Conservation (phyloP, 192 early-diverging fungal genomes). For the Mortierella antarctica region DNA sequence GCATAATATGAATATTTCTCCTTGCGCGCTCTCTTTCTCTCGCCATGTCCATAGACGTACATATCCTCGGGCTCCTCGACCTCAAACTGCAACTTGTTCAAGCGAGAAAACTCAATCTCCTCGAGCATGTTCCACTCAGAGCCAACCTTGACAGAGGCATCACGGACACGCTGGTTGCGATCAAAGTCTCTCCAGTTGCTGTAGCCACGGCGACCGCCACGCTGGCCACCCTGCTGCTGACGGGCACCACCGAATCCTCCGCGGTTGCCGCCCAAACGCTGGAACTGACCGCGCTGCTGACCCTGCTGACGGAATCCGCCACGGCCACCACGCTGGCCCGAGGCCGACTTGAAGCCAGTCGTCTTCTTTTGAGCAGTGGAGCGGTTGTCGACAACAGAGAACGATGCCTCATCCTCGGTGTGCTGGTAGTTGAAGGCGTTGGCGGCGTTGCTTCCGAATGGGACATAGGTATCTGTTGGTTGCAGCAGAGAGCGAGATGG, state of each 20-base stretch:
- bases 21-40: background rate
- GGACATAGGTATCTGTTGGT: constrained; percentile 70
- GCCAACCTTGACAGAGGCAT: constrained; percentile 87
- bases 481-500: background rate
- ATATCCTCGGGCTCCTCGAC: constrained; percentile 83
- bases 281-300: constrained; percentile 52
- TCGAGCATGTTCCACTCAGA: constrained; percentile 93
- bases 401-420: constrained; percentile 93
- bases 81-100: constrained; percentile 85
- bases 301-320: constrained; percentile 59
- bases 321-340: constrained; percentile 56
- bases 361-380: constrained; percentile 72
- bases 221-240: constrained; percentile 43
- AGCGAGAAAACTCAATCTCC: constrained; percentile 92
- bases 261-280: constrained; percentile 52
- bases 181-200: constrained; percentile 62
- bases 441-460: constrained; percentile 86
- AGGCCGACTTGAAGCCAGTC: constrained; percentile 59
- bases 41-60: constrained; percentile 57
- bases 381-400: constrained; percentile 92
- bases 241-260: constrained; percentile 54
- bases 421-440: constrained; percentile 90
- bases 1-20: background rate
- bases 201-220: constrained; percentile 51
- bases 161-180: constrained; percentile 76